Percentiles rank a stretch among this genome's conserved stretches.
Conservation (phyloP, 2,329 filamentous ascomycete species). For the Cladophialophora exuberans region DNA sequence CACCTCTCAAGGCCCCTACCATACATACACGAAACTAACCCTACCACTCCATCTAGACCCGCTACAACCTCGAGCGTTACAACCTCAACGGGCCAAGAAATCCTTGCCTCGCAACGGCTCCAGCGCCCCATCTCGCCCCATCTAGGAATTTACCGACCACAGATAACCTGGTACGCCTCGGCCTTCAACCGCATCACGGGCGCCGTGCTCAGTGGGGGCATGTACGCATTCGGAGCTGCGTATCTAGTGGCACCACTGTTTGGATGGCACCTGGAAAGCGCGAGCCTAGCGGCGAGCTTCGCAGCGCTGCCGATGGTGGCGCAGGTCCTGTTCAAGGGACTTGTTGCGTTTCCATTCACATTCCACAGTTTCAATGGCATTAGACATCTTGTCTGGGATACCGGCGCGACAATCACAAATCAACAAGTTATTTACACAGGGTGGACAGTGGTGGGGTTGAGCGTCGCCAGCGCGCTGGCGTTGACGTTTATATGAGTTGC, state of each 20-base stretch:
- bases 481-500: constrained; percentile 25
- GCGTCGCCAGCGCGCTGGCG: constrained; percentile 19
- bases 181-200: constrained; percentile 86
- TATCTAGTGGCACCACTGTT: constrained; percentile 80
- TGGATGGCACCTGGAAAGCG: constrained; percentile 70
- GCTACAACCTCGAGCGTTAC: constrained; percentile 54
- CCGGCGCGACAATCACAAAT: constrained; percentile 65
- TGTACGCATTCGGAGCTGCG: constrained; percentile 79
- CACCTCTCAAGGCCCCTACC: too few species aligned
- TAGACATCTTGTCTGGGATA: constrained; percentile 73
- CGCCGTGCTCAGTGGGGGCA: constrained; percentile 66
- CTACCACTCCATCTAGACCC: constrained; percentile 18
- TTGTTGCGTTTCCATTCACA: constrained; percentile 66
- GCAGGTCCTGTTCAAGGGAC: constrained; percentile 63
- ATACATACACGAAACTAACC: neutral
- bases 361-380: constrained; percentile 72
- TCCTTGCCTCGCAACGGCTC: constrained; percentile 81
- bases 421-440: constrained; percentile 57
- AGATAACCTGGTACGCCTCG: constrained; percentile 81
- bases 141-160: constrained; percentile 79
- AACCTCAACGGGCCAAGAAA: constrained; percentile 57
- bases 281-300: constrained; percentile 66
- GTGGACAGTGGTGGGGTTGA: constrained; percentile 31
- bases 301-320: constrained; percentile 61
- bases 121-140: constrained; percentile 83